Evolutionary conservation across 495 filamentous ascomycete species (phyloP).

Genomic region (Penicillium roqueforti): DNA sequence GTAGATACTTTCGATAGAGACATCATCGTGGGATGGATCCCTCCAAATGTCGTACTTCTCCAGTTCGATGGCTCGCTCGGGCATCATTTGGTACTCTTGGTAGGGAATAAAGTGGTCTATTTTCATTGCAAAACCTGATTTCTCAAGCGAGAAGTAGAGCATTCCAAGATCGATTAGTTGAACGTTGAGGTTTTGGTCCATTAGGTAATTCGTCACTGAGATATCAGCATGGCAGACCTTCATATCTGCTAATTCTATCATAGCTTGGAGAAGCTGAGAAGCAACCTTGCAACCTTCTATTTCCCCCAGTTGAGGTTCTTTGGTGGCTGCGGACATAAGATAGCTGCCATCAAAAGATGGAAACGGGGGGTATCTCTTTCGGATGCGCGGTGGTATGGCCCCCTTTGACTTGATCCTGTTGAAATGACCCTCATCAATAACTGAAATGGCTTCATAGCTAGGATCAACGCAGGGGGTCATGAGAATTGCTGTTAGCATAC

Average conservation of each 20-base stretch:
- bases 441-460: slow-evolving; percentile 3
- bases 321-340: slow-evolving; percentile 8
- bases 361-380: slow-evolving; percentile 4
- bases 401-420: neutral
- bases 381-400: neutral
- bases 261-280: slow-evolving; percentile 22
- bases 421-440: neutral
- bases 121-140: neutral
- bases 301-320: slow-evolving; percentile 19
- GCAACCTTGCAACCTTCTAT: slow-evolving; percentile 24
- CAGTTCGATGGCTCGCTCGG: slow-evolving; percentile 16
- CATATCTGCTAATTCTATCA: slow-evolving; percentile 24
- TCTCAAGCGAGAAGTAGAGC: slow-evolving; percentile 12
- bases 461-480: slow-evolving; percentile 23
- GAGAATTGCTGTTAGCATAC: slow-evolving; percentile 18
- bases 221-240: slow-evolving; percentile 24
- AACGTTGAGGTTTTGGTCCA: slow-evolving; percentile 23
- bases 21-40: neutral
- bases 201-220: slow-evolving; percentile 22
- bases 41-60: neutral
- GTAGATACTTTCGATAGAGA: neutral
- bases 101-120: slow-evolving; percentile 6
- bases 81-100: slow-evolving; percentile 24
- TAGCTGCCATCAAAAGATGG: slow-evolving; percentile 16
- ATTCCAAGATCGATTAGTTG: slow-evolving; percentile 24